Base-by-base conservation (phyloP, 495 filamentous ascomycete genomes). In the Penicillium odoratum region DNA sequence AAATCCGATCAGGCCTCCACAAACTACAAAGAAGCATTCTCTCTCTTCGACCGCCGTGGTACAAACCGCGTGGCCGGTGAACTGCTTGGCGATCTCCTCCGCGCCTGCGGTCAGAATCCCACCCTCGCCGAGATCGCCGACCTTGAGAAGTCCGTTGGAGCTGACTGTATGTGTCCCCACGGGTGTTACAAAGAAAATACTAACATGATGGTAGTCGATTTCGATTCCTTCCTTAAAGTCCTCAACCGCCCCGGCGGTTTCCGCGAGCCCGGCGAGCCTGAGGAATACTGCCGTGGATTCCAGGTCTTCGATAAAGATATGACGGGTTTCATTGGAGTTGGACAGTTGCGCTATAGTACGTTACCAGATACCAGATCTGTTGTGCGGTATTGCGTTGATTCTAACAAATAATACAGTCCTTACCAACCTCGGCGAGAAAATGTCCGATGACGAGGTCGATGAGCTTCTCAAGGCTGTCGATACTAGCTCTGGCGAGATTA, bases 11-110 rank as follows among this genome's bases (percentile, higher is more conserved):
- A 96, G 93, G 91, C 93, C 78, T 93, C 90, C 53, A 98, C 94
- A 72, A 98, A 98, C 86, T 98, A 98, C 90, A 97, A 97, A 82
- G 94, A 98, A 88, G 94, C 94, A 59, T 98, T 98, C 81, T 91
- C 92, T 50, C 91, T 98, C 69, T 98, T 97, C 82, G 94, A 98
- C 80, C 97, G 96, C 83, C 92, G 94, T 67, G 94, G 95, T 67
- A 93, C 88, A 69, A 91, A 91, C 61, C 92, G 90, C 58, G 94
- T 98, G 64, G 72, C 88, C 9, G 81, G 91, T 71, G 89, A 93
- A 55, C 88, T 86, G 53, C 85, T 98, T 16, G 94, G 94, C 31
- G 95, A 98, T 69, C 84, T 98, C 34, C 85, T 98, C 38, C 88
- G 95, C 66, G 94, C 94, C 8, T 98, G 94, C 69, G 94, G 94